phyloP scores from a whole-genome alignment of 2,329 filamentous ascomycete species.

The Monilinia laxa region DNA sequence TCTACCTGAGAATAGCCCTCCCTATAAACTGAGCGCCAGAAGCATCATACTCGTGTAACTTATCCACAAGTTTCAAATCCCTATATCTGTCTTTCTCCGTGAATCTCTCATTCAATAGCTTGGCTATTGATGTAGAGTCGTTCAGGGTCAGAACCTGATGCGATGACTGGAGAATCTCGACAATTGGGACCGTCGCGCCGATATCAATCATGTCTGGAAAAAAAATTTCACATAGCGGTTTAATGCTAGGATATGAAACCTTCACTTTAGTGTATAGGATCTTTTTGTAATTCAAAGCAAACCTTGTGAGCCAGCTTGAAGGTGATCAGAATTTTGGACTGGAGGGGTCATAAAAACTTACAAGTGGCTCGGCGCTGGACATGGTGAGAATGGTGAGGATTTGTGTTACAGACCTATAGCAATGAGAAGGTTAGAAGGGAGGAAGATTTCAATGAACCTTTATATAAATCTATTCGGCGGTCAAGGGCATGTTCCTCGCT shows the following conservation, averaged over 20 bases:
- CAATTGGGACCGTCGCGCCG: conserved; percentile 29
- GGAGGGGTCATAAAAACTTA: conserved; percentile 33
- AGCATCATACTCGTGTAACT: conserved; percentile 24
- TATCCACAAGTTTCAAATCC: conserved; percentile 26
- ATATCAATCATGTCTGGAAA: conserved; percentile 25
- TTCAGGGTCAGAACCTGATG: too few species aligned
- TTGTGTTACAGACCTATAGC: neutral
- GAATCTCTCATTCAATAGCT: conserved; percentile 31
- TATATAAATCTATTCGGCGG: conserved; percentile 2
- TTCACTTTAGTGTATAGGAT: conserved; percentile 28
- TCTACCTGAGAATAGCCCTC: conserved; percentile 23
- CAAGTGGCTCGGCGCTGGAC: conserved; percentile 25
- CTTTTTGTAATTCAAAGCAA: conserved; percentile 30
- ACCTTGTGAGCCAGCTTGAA: conserved; percentile 28
- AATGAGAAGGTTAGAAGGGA: neutral
- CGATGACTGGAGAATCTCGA: conserved; percentile 25
- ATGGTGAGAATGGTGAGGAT: conserved; percentile 17
- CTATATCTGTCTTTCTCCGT: conserved; percentile 26
- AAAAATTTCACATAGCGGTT: conserved; percentile 27
- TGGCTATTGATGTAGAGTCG: conserved; percentile 25
- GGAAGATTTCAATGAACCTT: neutral
- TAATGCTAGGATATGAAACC: conserved; percentile 30
- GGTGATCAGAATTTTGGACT: conserved; percentile 31
- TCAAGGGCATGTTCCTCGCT: neutral
- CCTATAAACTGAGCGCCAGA: neutral